Base-by-base conservation (phyloP, 2,329 filamentous ascomycete species). In the Trichoderma sp. region DNA sequence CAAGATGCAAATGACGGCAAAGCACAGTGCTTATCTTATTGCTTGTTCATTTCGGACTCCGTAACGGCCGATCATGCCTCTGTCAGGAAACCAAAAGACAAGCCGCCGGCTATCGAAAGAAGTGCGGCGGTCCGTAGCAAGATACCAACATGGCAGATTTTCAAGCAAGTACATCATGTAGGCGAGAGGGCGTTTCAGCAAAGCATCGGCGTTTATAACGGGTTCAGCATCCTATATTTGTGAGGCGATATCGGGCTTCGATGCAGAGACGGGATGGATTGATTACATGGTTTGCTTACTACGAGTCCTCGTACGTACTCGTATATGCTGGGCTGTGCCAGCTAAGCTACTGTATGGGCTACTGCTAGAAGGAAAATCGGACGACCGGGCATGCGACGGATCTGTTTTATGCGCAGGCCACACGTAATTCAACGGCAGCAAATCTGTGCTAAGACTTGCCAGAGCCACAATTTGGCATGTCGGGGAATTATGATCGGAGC, bases 401-500 rank as follows among this genome's bases (percentile, higher is more conserved):
- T 71, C 53, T 71, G 67, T 60, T 45, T 31, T 62, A 60, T 71
- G 67, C 67, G 60, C 31, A 45, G 38, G 53, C 67, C 41, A 41
- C 67, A 62, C 67, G 67, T 62, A 63, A 50, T 29, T 29, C 18
- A 24, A 62, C 59, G 56, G 35, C 21, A 41, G 35, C 9, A 24
- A 66, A 50, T 50, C 63, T 31, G 38, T 67, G 38, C 66, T 41
- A 38, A 71, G 41, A 45, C 41, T 45, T 45, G 41, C 41, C 41
- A 45, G 56, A 45, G 59, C 38, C 69, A 72, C 69, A 31, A 35
- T 53, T 53, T 53, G 50, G 31, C 69, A 31, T 35, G 45, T 65
- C 69, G 69, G 69, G 69, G 69, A 73, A 50, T 73, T 73, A 63
- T 8, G 69, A 73, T 73, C 69, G 69, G 69, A 29, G 41, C 69